phyloP scores from a whole-genome alignment of 225 moss, liverwort and hornwort genomes.

The Pseudoscleropodium purum region DNA sequence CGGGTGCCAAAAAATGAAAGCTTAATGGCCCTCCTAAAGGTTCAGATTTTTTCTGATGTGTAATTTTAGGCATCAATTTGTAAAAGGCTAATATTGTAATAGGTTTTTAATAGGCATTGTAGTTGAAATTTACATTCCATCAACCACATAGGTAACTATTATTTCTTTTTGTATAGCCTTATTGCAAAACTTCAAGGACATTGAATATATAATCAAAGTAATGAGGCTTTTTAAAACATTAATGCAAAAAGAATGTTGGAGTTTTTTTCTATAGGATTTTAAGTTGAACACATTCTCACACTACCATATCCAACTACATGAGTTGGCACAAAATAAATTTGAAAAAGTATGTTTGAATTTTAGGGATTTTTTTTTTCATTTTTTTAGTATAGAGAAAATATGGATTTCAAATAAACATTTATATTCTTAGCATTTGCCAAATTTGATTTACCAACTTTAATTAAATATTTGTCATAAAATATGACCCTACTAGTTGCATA shows the following conservation, averaged over 20 bases:
- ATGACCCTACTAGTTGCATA: rapidly evolving
- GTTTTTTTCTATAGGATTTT: background rate
- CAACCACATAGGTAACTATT: background rate
- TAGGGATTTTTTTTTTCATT: background rate
- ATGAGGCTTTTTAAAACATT: background rate
- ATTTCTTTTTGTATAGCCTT: background rate
- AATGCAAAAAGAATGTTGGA: background rate
- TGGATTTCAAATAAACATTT: background rate
- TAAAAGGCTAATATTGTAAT: background rate
- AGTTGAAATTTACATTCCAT: background rate
- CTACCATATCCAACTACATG: rapidly evolving
- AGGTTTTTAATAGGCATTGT: background rate
- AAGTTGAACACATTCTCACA: background rate
- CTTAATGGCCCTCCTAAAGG: too few relatives aligned
- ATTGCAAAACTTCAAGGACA: background rate
- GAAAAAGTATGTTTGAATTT: rapidly evolving
- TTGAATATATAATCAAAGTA: background rate
- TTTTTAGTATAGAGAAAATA: background rate
- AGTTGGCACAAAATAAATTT: background rate
- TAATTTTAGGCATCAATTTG: background rate
- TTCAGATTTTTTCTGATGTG: too few relatives aligned
- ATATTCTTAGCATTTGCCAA: background rate
- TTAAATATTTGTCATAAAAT: background rate
- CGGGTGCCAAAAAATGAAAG: too few relatives aligned
- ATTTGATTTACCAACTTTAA: background rate